These are phyloP conservation scores for Citrus trifoliata DNA, from an alignment of 345 rosid genomes.

Conservation along the genomic window DNA sequence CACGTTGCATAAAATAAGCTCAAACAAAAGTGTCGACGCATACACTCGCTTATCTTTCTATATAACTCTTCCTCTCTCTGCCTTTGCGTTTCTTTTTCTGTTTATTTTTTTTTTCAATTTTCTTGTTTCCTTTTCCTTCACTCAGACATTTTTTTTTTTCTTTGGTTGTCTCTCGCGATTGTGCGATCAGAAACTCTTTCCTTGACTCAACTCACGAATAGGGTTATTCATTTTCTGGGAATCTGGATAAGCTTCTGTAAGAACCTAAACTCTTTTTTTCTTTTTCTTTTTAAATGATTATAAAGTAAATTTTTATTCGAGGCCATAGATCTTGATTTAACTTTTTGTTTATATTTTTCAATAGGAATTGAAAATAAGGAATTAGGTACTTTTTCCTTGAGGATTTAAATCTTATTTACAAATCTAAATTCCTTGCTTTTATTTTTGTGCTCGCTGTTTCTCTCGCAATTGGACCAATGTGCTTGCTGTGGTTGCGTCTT, in stretches of 20 bases:
- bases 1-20: constrained; percentile 11
- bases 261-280: not conserved
- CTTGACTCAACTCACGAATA: not conserved
- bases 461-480: not conserved
- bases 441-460: not conserved
- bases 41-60: not conserved
- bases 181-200: not conserved
- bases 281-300: not conserved
- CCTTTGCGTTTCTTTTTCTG: not conserved
- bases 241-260: not conserved
- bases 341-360: not conserved
- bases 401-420: not conserved
- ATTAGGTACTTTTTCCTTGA: not conserved
- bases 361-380: no score
- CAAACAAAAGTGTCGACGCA: not conserved
- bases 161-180: constrained; percentile 8
- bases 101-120: not conserved
- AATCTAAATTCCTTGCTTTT: not conserved
- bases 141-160: not conserved
- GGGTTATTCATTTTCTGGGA: not conserved
- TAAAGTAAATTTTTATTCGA: not conserved
- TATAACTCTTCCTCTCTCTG: not conserved
- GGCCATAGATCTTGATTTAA: constrained; percentile 9
- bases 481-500: not conserved
- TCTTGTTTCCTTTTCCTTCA: not conserved